Evolutionary conservation across 352 stramenopile species (phyloP).

Genomic region (Thraustochytrium striatum): DNA sequence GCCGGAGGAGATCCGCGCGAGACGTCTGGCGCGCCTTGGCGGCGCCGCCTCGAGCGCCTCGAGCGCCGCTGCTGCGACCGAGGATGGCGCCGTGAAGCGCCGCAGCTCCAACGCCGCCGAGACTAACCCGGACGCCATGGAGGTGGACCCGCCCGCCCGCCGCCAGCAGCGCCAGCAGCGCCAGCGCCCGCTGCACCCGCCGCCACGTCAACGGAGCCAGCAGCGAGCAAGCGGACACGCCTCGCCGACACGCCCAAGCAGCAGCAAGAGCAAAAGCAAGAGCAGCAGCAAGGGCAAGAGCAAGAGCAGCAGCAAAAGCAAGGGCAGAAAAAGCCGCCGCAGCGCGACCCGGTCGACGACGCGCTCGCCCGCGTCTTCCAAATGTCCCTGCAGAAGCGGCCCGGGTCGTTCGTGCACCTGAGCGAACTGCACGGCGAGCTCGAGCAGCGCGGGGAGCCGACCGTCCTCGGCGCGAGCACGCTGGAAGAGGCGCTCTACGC

Average conservation of each 20-base stretch:
- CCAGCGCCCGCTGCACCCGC: slow-evolving; percentile 51
- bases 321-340: background rate
- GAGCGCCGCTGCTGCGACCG: slow-evolving; percentile 51
- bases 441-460: slow-evolving; percentile 52
- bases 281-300: slow-evolving; percentile 59
- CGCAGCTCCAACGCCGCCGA: background rate
- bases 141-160: no score
- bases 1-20: slow-evolving; percentile 50
- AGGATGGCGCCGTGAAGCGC: slow-evolving; percentile 44
- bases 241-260: slow-evolving; percentile 54
- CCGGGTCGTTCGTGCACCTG: slow-evolving; percentile 7
- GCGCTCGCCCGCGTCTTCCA: slow-evolving; percentile 44
- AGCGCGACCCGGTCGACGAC: slow-evolving; percentile 31
- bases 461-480: slow-evolving; percentile 59
- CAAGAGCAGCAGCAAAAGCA: slow-evolving; percentile 18
- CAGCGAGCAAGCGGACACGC: background rate
- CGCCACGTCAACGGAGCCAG: background rate
- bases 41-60: slow-evolving; percentile 29
- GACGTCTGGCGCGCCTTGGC: slow-evolving; percentile 54
- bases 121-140: background rate
- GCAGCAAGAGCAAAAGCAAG: slow-evolving; percentile 57
- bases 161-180: slow-evolving; percentile 54
- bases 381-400: background rate
- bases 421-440: slow-evolving; percentile 57
- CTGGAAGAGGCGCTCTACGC: slow-evolving; percentile 71